Percentiles rank a stretch among this genome's conserved stretches.
These are phyloP conservation scores for Ophiostoma piceae DNA, from an alignment of 2,329 filamentous ascomycete species.

Conservation along the genomic window DNA sequence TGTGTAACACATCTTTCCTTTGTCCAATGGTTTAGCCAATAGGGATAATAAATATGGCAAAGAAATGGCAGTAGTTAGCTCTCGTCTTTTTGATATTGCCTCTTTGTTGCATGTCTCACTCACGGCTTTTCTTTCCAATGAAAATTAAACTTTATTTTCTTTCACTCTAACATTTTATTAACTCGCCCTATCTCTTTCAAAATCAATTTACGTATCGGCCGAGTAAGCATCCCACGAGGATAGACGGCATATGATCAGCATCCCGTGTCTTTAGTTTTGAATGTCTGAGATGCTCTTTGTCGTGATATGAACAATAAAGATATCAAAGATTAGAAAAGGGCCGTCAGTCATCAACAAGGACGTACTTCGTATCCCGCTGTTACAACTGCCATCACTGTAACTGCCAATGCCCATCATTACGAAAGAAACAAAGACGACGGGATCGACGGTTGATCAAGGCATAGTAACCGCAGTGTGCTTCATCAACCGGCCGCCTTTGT, in stretches of 20 bases:
- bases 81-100: background rate
- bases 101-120: constrained; percentile 4
- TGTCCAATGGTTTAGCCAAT: background rate
- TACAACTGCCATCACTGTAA: background rate
- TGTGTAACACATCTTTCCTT: background rate
- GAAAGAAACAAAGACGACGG: background rate
- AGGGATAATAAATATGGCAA: background rate
- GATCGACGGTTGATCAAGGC: background rate
- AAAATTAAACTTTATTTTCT: too few species aligned
- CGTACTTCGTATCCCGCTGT: background rate
- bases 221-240: constrained; percentile 1
- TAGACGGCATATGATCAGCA: background rate
- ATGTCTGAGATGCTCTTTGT: background rate
- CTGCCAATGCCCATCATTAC: background rate
- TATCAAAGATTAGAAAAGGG: background rate
- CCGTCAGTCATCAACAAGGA: constrained; percentile 10
- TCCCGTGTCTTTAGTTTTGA: background rate
- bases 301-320: background rate
- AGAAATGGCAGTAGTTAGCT: background rate
- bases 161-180: too few species aligned
- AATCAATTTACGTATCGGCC: background rate
- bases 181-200: too few species aligned
- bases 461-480: background rate
- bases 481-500: background rate
- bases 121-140: background rate